Evolutionary conservation across 129 eudicot species (phyloP).

Genomic region (Pulicaria dysenterica): DNA sequence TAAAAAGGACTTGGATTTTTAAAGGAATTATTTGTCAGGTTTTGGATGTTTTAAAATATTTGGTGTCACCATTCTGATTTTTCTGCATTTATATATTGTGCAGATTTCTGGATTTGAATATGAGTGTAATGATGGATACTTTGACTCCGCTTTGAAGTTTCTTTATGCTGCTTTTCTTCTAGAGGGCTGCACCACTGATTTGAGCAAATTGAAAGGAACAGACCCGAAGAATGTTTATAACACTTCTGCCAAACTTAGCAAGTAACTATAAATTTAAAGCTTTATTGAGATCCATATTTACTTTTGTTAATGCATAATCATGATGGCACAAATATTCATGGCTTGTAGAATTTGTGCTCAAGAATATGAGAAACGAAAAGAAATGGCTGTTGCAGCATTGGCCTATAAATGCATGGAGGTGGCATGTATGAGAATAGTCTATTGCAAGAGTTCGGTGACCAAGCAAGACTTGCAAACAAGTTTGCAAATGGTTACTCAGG

Average conservation of each 20-base stretch:
- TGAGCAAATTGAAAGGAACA: slow-evolving; percentile 46
- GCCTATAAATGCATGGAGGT: slow-evolving; percentile 98
- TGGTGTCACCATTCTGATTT: background rate
- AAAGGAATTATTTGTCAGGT: background rate
- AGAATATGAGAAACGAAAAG: slow-evolving; percentile 68
- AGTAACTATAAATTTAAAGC: slow-evolving; percentile 46
- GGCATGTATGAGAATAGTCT: slow-evolving; percentile 76
- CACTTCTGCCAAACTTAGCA: slow-evolving; percentile 65
- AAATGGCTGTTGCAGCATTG: slow-evolving; percentile 76
- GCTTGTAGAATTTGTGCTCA: slow-evolving; percentile 69
- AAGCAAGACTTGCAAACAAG: slow-evolving; percentile 70
- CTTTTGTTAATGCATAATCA: background rate
- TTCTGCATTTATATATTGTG: background rate
- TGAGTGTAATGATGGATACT: slow-evolving; percentile 60
- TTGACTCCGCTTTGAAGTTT: slow-evolving; percentile 77
- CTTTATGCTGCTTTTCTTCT: slow-evolving; percentile 81
- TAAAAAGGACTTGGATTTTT: no score
- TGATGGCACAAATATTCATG: background rate
- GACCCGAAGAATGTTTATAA: slow-evolving; percentile 53
- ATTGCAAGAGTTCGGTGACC: slow-evolving; percentile 54
- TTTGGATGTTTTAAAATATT: background rate
- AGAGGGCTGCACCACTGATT: slow-evolving; percentile 52
- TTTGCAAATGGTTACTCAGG: slow-evolving; percentile 63
- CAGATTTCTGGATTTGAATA: slow-evolving; percentile 74
- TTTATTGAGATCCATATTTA: background rate